These are phyloP conservation scores for Fusarium verrucosum DNA, from an alignment of 2,329 filamentous ascomycete species.

Conservation along the genomic window DNA sequence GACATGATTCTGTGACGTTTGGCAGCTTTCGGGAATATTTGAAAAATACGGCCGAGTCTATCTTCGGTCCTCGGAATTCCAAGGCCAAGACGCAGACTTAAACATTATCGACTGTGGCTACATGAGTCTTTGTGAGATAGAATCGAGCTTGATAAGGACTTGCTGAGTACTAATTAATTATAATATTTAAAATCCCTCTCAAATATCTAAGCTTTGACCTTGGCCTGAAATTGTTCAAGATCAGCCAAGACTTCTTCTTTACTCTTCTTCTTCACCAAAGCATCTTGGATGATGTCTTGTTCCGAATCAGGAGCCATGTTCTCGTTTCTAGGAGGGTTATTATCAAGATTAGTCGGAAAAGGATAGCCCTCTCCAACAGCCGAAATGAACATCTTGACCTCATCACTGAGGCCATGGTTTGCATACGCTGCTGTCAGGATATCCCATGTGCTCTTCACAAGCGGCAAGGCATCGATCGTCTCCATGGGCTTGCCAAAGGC, in stretches of 20 bases:
- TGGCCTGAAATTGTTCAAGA: slow-evolving; percentile 43
- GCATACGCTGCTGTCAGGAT: slow-evolving; percentile 47
- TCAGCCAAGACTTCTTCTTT: slow-evolving; percentile 53
- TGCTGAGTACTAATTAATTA: neutral
- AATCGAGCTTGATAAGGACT: neutral
- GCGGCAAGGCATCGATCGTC: slow-evolving; percentile 60
- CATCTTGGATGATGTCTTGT: slow-evolving; percentile 60
- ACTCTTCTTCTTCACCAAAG: slow-evolving; percentile 54
- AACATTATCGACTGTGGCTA: too few species aligned
- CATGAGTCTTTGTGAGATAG: neutral
- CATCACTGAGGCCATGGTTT: slow-evolving; percentile 50
- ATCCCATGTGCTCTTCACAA: slow-evolving; percentile 59
- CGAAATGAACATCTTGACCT: slow-evolving; percentile 58
- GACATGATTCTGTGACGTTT: slow-evolving; percentile 76
- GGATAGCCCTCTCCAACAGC: slow-evolving; percentile 68
- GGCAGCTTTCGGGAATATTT: slow-evolving; percentile 89
- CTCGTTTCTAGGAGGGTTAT: slow-evolving; percentile 61
- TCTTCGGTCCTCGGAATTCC: neutral
- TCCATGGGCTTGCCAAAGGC: slow-evolving; percentile 74
- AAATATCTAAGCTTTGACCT: slow-evolving; percentile 23
- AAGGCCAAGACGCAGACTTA: neutral
- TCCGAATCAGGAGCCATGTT: slow-evolving; percentile 70
- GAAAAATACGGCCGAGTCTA: slow-evolving; percentile 53
- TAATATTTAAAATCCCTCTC: neutral
- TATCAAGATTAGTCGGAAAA: slow-evolving; percentile 70